Conservation (phyloP, 768 basidiomycete species). For the Lentinula guzmanii region DNA sequence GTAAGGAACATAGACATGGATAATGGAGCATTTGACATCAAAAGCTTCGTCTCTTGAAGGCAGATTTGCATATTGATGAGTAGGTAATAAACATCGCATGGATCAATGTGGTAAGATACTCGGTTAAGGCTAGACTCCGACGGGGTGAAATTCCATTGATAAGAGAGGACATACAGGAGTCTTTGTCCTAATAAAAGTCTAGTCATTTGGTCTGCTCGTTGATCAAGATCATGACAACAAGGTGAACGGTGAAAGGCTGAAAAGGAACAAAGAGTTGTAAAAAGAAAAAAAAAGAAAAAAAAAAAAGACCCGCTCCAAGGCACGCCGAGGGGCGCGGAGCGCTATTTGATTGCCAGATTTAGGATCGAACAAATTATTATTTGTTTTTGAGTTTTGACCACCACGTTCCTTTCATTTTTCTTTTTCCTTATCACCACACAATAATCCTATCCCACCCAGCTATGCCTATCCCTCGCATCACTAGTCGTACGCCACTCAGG, state of each 20-base stretch:
- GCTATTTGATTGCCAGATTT: neutral
- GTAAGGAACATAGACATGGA: too few relatives aligned
- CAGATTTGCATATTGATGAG: too few relatives aligned
- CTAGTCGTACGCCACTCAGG: conserved; percentile 29
- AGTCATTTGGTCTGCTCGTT: too few relatives aligned
- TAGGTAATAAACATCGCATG: too few relatives aligned
- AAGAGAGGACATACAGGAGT: too few relatives aligned
- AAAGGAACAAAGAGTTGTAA: neutral
- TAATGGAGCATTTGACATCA: too few relatives aligned
- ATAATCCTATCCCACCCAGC: neutral
- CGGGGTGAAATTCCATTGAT: too few relatives aligned
- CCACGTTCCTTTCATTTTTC: conserved; percentile 1
- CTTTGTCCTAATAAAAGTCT: too few relatives aligned
- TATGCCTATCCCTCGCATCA: conserved; percentile 7
- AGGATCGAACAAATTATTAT: neutral
- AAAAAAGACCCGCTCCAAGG: neutral
- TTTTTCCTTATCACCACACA: neutral
- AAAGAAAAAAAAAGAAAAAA: neutral
- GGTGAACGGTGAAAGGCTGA: neutral
- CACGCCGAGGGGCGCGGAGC: neutral
- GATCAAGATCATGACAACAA: neutral
- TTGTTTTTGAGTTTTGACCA: neutral
- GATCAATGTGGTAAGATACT: too few relatives aligned
- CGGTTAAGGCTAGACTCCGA: too few relatives aligned
- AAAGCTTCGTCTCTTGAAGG: too few relatives aligned